Conservation (phyloP, 2,329 filamentous ascomycete genomes). For the Gaeumannomyces tritici region DNA sequence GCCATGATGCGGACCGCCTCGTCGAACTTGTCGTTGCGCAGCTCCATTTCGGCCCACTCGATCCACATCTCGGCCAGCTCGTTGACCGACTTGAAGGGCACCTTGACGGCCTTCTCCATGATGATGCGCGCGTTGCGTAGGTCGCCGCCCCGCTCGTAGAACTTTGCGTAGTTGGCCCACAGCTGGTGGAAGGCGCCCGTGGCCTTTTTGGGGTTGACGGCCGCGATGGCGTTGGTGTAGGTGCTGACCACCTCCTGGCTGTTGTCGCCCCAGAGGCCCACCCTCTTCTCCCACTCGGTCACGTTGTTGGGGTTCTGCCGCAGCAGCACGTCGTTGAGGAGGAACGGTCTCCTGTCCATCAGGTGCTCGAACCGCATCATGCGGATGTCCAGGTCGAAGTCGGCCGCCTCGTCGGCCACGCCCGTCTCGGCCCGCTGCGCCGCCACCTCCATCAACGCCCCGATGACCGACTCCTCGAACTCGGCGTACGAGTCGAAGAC, state of each 20-base stretch:
- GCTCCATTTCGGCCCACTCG: conserved; percentile 97
- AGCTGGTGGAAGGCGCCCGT: conserved; percentile 88
- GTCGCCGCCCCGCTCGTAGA: conserved; percentile 86
- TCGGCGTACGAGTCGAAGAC: conserved; percentile 95
- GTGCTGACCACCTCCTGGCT: conserved; percentile 85
- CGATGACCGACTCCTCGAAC: conserved; percentile 93
- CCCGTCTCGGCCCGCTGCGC: conserved; percentile 71
- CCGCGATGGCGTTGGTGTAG: conserved; percentile 87
- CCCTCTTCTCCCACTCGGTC: conserved; percentile 91
- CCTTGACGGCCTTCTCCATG: conserved; percentile 95
- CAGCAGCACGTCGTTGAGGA: conserved; percentile 90
- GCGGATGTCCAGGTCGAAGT: conserved; percentile 89
- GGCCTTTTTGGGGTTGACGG: conserved; percentile 89
- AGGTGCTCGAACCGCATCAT: conserved; percentile 98
- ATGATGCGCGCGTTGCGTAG: conserved; percentile 79
- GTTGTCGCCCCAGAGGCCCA: conserved; percentile 93
- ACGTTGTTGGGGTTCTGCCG: conserved; percentile 96
- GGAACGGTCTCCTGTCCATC: conserved; percentile 92
- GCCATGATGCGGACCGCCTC: conserved; percentile 92
- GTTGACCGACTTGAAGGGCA: conserved; percentile 94
- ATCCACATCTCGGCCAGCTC: conserved; percentile 98
- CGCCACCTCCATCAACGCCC: conserved; percentile 81
- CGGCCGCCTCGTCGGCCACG: conserved; percentile 68
- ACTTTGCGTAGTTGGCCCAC: conserved; percentile 94
- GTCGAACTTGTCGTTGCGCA: conserved; percentile 93